These are phyloP conservation scores for Schwanniomyces sp. DNA, from an alignment of 805 yeast species.

Conservation along the genomic window DNA sequence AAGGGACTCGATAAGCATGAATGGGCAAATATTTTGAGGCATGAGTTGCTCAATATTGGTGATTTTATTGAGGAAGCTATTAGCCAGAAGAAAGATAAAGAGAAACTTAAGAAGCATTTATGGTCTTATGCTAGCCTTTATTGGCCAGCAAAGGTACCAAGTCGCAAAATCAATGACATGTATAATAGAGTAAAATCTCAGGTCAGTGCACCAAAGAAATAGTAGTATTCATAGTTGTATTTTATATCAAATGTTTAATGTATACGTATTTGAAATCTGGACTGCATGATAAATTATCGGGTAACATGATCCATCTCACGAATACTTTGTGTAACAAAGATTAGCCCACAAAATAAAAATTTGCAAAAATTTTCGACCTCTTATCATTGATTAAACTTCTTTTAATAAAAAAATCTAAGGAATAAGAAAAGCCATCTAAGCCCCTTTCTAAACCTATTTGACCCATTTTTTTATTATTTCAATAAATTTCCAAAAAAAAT, in stretches of 20 bases:
- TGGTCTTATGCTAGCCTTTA: constrained; percentile 83
- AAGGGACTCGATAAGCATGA: constrained; percentile 72
- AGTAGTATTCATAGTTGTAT: constrained; percentile 3
- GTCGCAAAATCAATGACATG: constrained; percentile 73
- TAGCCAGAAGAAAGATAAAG: constrained; percentile 14
- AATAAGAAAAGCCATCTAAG: constrained; percentile 5
- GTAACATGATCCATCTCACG: constrained; percentile 2
- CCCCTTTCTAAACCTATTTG: constrained; percentile 7
- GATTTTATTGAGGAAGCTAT: constrained; percentile 49
- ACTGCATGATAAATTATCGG: constrained; percentile 1
- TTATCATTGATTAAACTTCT: background rate
- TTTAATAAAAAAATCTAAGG: constrained; percentile 4
- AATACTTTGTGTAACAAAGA: constrained; percentile 7
- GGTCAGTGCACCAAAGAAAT: constrained; percentile 7
- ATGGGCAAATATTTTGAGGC: constrained; percentile 70
- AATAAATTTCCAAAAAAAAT: constrained; percentile 11
- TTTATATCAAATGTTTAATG: background rate
- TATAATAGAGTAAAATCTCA: constrained; percentile 54
- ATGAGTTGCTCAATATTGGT: constrained; percentile 72
- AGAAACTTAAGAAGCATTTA: constrained; percentile 57
- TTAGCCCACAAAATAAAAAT: constrained; percentile 8
- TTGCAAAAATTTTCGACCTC: constrained; percentile 9
- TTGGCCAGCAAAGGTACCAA: constrained; percentile 87
- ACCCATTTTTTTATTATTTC: constrained; percentile 5
- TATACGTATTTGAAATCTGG: background rate